A percentile compares a stretch with the other conserved stretches of the same genome.
Evolutionary conservation across 2,329 filamentous ascomycete species (phyloP).

Genomic region (Simplicillium sp.): DNA sequence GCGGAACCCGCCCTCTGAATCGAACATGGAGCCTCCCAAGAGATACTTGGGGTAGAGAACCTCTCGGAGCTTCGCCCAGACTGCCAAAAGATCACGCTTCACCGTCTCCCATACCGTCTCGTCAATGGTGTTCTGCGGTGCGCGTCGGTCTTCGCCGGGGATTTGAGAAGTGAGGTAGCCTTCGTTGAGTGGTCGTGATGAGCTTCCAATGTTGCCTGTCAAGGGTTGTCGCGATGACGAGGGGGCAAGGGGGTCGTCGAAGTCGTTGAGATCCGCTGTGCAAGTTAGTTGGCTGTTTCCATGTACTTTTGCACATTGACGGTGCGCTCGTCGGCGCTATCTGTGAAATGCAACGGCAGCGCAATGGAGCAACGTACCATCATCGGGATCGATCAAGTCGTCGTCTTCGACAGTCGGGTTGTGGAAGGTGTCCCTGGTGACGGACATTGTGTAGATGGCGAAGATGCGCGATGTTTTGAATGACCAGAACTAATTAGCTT

Average conservation of each 20-base stretch:
- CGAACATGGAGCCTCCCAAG: slow-evolving; percentile 60
- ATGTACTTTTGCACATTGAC: neutral
- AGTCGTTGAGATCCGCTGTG: slow-evolving; percentile 77
- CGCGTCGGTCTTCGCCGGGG: slow-evolving; percentile 83
- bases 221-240: slow-evolving; percentile 68
- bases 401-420: slow-evolving; percentile 54
- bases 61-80: slow-evolving; percentile 98
- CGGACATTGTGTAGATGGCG: slow-evolving; percentile 34
- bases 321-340: neutral
- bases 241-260: slow-evolving; percentile 72
- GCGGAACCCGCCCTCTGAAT: slow-evolving; percentile 41
- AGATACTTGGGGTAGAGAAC: slow-evolving; percentile 95
- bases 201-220: slow-evolving; percentile 71
- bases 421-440: slow-evolving; percentile 46
- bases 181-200: slow-evolving; percentile 53
- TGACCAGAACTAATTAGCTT: neutral
- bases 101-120: slow-evolving; percentile 97
- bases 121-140: slow-evolving; percentile 88
- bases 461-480: neutral
- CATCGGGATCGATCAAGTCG: slow-evolving; percentile 70
- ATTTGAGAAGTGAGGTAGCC: slow-evolving; percentile 83
- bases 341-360: neutral
- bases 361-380: slow-evolving; percentile 42
- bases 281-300: slow-evolving; percentile 10
- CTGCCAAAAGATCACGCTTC: slow-evolving; percentile 78